Evolutionary conservation across 805 yeast genomes (phyloP).

Genomic region (Saccharomycopsis microspora): DNA sequence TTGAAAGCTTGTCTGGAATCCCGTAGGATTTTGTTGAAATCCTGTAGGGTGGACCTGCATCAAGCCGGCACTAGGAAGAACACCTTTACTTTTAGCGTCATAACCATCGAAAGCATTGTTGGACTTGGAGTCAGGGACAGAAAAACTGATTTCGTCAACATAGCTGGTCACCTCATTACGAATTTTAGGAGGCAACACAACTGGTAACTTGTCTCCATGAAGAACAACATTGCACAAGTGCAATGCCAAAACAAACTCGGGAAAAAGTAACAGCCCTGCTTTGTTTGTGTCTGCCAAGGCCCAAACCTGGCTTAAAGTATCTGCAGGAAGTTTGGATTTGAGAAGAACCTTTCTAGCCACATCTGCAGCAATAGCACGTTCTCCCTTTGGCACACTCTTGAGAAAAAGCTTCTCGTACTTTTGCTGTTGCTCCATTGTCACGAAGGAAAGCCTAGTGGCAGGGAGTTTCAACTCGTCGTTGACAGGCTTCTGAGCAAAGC

Average conservation of each 20-base stretch:
- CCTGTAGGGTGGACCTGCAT: conserved; percentile 22
- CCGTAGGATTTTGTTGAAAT: conserved; percentile 26
- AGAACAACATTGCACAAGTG: conserved; percentile 72
- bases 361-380: conserved; percentile 47
- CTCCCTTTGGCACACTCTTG: conserved; percentile 51
- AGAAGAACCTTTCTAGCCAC: conserved; percentile 70
- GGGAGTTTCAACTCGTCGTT: conserved; percentile 58
- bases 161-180: conserved; percentile 78
- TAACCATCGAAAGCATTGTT: conserved; percentile 31
- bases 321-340: conserved; percentile 68
- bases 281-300: conserved; percentile 79
- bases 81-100: conserved; percentile 6
- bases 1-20: conserved; percentile 28
- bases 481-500: conserved; percentile 33
- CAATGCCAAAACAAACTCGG: conserved; percentile 88
- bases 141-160: conserved; percentile 77
- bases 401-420: conserved; percentile 80
- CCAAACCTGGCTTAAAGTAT: conserved; percentile 80
- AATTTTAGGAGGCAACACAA: conserved; percentile 57
- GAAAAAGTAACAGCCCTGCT: conserved; percentile 78
- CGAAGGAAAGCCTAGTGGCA: conserved; percentile 67
- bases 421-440: conserved; percentile 75
- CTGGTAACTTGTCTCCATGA: conserved; percentile 72
- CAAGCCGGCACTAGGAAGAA: conserved; percentile 10
- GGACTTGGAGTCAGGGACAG: conserved; percentile 31